Conservation (phyloP, 805 yeast genomes). For the Komagataella phaffii region DNA sequence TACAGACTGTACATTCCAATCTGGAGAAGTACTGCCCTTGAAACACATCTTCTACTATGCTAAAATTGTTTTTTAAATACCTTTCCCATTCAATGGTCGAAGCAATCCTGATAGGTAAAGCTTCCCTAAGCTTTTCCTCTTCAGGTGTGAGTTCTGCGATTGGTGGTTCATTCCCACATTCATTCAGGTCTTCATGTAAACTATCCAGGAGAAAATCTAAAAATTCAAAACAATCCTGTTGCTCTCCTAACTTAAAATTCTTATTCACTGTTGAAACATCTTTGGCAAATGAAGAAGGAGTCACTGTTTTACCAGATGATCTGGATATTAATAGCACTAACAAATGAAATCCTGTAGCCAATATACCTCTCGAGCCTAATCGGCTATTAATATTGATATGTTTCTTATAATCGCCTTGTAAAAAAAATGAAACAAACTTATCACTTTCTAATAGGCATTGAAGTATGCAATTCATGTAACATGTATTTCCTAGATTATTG, state of each 20-base stretch:
- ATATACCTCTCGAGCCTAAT: conserved; percentile 69
- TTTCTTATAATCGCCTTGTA: conserved; percentile 42
- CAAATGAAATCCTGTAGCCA: conserved; percentile 56
- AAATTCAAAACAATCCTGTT: conserved; percentile 82
- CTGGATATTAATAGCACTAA: conserved; percentile 41
- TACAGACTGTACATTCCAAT: conserved; percentile 60
- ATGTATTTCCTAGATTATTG: conserved; percentile 75
- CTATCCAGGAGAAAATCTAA: conserved; percentile 63
- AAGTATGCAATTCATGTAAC: conserved; percentile 85
- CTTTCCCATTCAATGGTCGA: conserved; percentile 89
- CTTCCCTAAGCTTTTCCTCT: conserved; percentile 65
- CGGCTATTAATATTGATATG: conserved; percentile 63
- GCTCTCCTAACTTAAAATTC: conserved; percentile 54
- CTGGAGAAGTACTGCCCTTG: conserved; percentile 86
- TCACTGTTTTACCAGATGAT: conserved; percentile 21
- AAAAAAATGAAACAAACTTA: conserved; percentile 48
- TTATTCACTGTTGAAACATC: conserved; percentile 54
- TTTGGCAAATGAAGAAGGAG: conserved; percentile 54
- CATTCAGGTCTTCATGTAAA: conserved; percentile 73
- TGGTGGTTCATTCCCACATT: conserved; percentile 40
- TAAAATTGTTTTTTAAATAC: conserved; percentile 64
- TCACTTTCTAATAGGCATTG: conserved; percentile 75
- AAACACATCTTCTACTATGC: conserved; percentile 67
- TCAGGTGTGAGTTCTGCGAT: conserved; percentile 48
- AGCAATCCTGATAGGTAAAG: conserved; percentile 63